Evolutionary conservation across 345 rosid genomes (phyloP).

Genomic region (Sonneratia alba): DNA sequence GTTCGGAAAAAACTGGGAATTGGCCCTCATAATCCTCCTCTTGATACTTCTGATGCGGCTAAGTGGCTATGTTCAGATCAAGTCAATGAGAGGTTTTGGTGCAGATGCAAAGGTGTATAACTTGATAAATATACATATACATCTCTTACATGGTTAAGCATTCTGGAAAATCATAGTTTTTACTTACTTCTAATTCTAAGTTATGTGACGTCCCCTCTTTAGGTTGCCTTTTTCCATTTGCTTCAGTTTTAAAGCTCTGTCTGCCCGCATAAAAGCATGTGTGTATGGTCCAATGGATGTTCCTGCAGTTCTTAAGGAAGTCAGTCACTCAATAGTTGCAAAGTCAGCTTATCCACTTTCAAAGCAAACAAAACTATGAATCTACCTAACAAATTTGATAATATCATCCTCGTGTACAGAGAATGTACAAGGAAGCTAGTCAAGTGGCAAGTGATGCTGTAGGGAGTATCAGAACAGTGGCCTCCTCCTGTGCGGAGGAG

Average conservation of each 20-base stretch:
- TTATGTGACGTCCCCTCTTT: background rate
- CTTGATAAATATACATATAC: background rate
- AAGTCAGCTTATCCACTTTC: too few species aligned
- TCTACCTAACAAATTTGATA: background rate
- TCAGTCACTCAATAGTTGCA: too few species aligned
- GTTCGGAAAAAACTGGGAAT: conserved; percentile 23
- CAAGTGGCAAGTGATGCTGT: conserved; percentile 30
- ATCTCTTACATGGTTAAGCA: background rate
- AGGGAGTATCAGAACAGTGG: conserved; percentile 29
- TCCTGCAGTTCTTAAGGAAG: background rate
- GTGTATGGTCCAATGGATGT: background rate
- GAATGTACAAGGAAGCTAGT: conserved; percentile 30
- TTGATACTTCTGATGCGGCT: conserved; percentile 25
- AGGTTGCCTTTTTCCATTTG: too few species aligned
- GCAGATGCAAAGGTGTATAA: conserved; percentile 21
- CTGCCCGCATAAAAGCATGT: background rate
- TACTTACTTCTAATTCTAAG: background rate
- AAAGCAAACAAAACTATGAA: background rate
- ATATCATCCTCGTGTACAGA: conserved; percentile 9
- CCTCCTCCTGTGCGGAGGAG: conserved; percentile 32
- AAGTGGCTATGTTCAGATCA: conserved; percentile 20
- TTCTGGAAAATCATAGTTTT: background rate
- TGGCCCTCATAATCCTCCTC: conserved; percentile 16
- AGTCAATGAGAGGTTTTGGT: conserved; percentile 23
- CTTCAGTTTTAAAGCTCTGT: background rate